Base-by-base conservation (phyloP, 352 stramenopile species). In the Globisporangium cederbergense region DNA sequence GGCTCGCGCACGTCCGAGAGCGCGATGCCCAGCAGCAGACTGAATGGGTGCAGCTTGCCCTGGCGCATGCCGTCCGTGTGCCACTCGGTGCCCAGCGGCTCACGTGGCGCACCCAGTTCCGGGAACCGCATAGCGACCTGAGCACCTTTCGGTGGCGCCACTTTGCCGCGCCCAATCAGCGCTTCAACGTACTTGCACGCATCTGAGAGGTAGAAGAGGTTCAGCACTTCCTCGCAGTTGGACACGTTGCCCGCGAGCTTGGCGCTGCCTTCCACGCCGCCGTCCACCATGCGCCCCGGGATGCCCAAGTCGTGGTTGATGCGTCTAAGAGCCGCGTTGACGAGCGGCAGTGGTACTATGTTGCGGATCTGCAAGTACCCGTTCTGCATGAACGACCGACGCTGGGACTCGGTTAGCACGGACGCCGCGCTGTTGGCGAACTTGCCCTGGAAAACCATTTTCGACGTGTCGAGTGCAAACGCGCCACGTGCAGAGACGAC, bases 11-110 rank as follows among this genome's bases (percentile, higher is more conserved):
- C 76, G 25, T 91, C 83, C 7, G 83, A 94, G n/a, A 94, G 68
- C 42, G 85, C 69, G 25, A 94, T 67, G n/a, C 85, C 83, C 0
- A 80, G 67, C 16, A 94, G 64, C 20, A 92, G 67, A 8, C 73
- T 84, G 67, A 92, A 94, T 18, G 85, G 85, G 49, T 92, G 83
- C 32, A 77, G 68, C 54, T 75, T 79, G 54, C 83, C 81, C 67
- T 94, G 85, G 1, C 83, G 76, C 85, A 94, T 91, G 36, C 83
- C 85, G 52, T 92, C 85, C 20, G 81, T 94, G 71, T 94, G 85
- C 85, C 85, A 94, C 65, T 94, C 83, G 3, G 79, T 91, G 16
- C 85, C 85, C 8, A 71, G 52, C 5, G 79, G 83, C 14, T 94
- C 79, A 1, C 83, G 76, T 18, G 76, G 72, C 25, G 81, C 73